These are phyloP conservation scores for Millerozyma acaciae DNA, from an alignment of 805 yeast species.

Conservation along the genomic window DNA sequence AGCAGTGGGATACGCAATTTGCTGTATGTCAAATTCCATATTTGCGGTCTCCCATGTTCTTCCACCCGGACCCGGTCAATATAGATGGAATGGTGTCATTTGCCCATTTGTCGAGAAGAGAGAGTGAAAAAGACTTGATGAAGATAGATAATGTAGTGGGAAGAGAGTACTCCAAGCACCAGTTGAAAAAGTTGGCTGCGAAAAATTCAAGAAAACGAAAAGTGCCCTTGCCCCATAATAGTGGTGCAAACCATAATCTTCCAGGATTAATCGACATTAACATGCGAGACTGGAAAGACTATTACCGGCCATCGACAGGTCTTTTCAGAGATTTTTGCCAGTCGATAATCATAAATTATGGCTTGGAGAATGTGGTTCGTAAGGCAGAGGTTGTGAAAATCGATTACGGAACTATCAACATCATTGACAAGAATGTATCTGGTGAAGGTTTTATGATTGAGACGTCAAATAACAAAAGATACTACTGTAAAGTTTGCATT, in stretches of 20 bases:
- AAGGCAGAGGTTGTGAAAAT: conserved; percentile 32
- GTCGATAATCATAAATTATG: conserved; percentile 30
- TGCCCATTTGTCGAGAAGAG: conserved; percentile 30
- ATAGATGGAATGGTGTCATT: conserved; percentile 42
- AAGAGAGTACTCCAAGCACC: conserved; percentile 41
- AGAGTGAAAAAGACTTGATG: conserved; percentile 27
- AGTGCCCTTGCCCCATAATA: conserved; percentile 12
- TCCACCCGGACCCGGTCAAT: conserved; percentile 44
- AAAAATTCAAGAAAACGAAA: conserved; percentile 11
- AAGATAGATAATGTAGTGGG: conserved; percentile 44
- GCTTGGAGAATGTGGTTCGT: conserved; percentile 22
- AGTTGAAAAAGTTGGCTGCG: conserved; percentile 26
- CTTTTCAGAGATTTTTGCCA: conserved; percentile 38
- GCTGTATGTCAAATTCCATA: conserved; percentile 38
- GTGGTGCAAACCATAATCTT: conserved; percentile 20
- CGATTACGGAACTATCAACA: conserved; percentile 22
- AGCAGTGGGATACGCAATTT: conserved; percentile 45
- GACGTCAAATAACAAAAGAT: conserved; percentile 27
- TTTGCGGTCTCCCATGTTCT: conserved; percentile 46
- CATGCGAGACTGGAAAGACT: conserved; percentile 43
- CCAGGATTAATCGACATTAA: conserved; percentile 39
- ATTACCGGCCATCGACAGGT: conserved; percentile 39
- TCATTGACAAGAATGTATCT: conserved; percentile 17
- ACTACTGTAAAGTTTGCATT: conserved; percentile 31
- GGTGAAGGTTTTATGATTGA: conserved; percentile 31